phyloP scores from a whole-genome alignment of 2,329 filamentous ascomycete genomes.

The Corinectria fuckeliana region DNA sequence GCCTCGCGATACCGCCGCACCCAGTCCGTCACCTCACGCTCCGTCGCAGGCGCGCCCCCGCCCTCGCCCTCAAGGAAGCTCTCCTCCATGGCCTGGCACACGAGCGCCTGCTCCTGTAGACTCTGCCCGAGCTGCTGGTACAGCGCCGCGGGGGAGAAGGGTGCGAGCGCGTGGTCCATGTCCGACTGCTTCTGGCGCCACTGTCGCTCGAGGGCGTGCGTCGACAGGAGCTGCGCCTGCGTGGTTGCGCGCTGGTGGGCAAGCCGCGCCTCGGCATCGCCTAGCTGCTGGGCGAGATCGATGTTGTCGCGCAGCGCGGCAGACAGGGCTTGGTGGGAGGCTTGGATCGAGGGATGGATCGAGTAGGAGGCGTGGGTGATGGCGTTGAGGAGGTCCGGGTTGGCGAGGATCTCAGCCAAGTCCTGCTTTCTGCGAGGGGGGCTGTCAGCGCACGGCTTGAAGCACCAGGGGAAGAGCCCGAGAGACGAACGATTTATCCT shows the following conservation, averaged over 20 bases:
- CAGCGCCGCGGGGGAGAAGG: constrained; percentile 85
- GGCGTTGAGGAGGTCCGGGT: constrained; percentile 72
- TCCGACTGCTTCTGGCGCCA: constrained; percentile 89
- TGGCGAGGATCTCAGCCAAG: constrained; percentile 72
- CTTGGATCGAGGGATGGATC: constrained; percentile 73
- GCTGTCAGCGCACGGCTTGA: constrained; percentile 15
- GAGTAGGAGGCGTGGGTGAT: constrained; percentile 71
- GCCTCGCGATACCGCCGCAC: constrained; percentile 81
- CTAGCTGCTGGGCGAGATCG: constrained; percentile 68
- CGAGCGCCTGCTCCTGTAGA: constrained; percentile 80
- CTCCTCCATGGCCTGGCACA: constrained; percentile 86
- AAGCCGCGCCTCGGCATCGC: constrained; percentile 64
- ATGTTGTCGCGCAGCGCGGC: constrained; percentile 74
- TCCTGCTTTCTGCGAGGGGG: constrained; percentile 71
- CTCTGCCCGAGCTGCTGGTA: constrained; percentile 81
- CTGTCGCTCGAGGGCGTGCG: constrained; percentile 88
- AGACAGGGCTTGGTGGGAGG: constrained; percentile 69
- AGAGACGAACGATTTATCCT: constrained; percentile 78
- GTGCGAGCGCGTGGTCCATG: constrained; percentile 83
- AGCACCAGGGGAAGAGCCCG: constrained; percentile 36
- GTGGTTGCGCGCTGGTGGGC: constrained; percentile 70
- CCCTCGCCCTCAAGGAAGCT: constrained; percentile 78
- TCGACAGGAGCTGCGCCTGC: constrained; percentile 80
- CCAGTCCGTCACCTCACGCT: constrained; percentile 87
- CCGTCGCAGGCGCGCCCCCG: constrained; percentile 59